Conservation (phyloP, 768 basidiomycete species). For the Cytidiella melzeri region DNA sequence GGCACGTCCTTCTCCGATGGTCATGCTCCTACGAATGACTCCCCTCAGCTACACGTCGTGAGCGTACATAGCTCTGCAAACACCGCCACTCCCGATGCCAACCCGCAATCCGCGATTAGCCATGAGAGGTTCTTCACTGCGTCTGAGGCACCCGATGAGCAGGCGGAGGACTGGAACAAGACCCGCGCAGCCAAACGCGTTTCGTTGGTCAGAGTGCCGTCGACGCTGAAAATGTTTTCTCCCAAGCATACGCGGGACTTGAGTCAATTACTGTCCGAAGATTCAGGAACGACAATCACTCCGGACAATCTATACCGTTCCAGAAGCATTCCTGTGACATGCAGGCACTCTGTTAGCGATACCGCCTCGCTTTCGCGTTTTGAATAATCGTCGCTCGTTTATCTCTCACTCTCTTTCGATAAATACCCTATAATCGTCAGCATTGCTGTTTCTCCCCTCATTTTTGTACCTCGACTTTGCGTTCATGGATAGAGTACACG, state of each 20-base stretch:
- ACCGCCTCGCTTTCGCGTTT: conserved; percentile 18
- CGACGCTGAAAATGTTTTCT: conserved; percentile 33
- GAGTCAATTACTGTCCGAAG: conserved; percentile 16
- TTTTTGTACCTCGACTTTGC: background rate
- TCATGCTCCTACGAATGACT: conserved; percentile 8
- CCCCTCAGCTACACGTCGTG: conserved; percentile 13
- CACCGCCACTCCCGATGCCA: conserved; percentile 10
- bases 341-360: conserved; percentile 13
- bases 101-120: conserved; percentile 10
- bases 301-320: conserved; percentile 9
- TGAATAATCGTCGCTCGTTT: conserved; percentile 1
- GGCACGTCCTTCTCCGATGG: background rate
- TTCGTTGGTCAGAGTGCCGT: conserved; percentile 71
- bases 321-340: conserved; percentile 10
- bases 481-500: background rate
- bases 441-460: conserved; percentile 1
- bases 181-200: conserved; percentile 83
- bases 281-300: conserved; percentile 7
- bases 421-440: too few species aligned
- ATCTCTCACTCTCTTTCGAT: too few species aligned
- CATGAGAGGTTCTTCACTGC: conserved; percentile 44
- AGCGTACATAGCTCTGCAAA: conserved; percentile 17
- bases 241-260: conserved; percentile 19
- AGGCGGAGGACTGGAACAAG: conserved; percentile 86
- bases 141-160: conserved; percentile 48